A percentile compares a stretch with the other conserved stretches of the same genome.
phyloP scores from a whole-genome alignment of 805 yeast species.

The Ogataea populi-albae region DNA sequence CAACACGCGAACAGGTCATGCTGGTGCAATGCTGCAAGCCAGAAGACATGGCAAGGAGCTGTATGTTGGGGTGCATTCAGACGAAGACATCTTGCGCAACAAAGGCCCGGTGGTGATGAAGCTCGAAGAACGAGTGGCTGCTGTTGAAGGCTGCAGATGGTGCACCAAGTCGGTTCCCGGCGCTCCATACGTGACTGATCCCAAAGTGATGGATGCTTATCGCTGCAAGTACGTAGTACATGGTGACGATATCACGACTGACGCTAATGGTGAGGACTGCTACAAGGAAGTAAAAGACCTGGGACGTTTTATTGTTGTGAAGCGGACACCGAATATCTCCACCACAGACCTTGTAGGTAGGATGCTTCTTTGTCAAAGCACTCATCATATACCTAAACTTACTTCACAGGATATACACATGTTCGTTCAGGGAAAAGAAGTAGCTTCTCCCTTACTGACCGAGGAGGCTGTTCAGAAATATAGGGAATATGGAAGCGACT shows the following conservation, averaged over 20 bases:
- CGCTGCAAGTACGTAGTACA: slow-evolving; percentile 92
- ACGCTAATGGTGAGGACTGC: slow-evolving; percentile 93
- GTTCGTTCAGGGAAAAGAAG: slow-evolving; percentile 3
- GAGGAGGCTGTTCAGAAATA: slow-evolving; percentile 42
- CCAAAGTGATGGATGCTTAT: slow-evolving; percentile 67
- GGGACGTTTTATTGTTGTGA: slow-evolving; percentile 88
- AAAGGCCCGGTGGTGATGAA: slow-evolving; percentile 96
- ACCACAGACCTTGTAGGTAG: slow-evolving; percentile 94
- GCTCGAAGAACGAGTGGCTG: slow-evolving; percentile 71
- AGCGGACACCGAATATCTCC: slow-evolving; percentile 88
- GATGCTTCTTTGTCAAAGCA: slow-evolving; percentile 61
- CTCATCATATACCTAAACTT: slow-evolving; percentile 50
- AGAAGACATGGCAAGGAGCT: slow-evolving; percentile 74
- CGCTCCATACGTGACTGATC: slow-evolving; percentile 95
- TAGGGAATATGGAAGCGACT: slow-evolving; percentile 56
- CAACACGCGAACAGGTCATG: slow-evolving; percentile 52
- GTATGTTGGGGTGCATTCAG: slow-evolving; percentile 88
- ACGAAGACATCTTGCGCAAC: slow-evolving; percentile 75
- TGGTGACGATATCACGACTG: slow-evolving; percentile 97
- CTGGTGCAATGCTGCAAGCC: slow-evolving; percentile 95
- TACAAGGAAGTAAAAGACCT: slow-evolving; percentile 77
- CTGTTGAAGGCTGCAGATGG: slow-evolving; percentile 92
- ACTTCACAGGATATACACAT: slow-evolving; percentile 23
- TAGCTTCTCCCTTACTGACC: slow-evolving; percentile 20
- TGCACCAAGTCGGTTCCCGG: slow-evolving; percentile 61